A percentile compares a stretch with the other conserved stretches of the same genome.
These are phyloP conservation scores for Hericium coralloides DNA, from an alignment of 768 basidiomycete genomes.

Conservation along the genomic window DNA sequence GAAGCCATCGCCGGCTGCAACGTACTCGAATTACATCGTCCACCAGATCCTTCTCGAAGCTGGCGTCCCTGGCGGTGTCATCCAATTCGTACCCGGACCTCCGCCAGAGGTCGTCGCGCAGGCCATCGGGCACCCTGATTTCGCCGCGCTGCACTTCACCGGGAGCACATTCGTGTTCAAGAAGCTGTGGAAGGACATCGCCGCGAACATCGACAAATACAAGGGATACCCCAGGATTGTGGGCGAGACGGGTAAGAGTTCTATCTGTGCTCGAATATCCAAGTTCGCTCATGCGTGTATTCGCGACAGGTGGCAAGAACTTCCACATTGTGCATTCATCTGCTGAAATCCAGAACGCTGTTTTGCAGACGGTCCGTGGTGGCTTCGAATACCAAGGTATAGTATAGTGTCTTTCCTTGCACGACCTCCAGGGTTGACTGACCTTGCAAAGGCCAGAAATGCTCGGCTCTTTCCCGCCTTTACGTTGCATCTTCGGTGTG, in stretches of 20 bases:
- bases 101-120: slow-evolving; percentile 80
- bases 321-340: slow-evolving; percentile 89
- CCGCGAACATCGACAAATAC: slow-evolving; percentile 80
- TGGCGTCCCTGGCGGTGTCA: slow-evolving; percentile 87
- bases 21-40: slow-evolving; percentile 90
- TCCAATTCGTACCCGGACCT: slow-evolving; percentile 93
- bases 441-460: slow-evolving; percentile 71
- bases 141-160: slow-evolving; percentile 92
- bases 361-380: slow-evolving; percentile 74
- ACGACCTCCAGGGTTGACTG: neutral
- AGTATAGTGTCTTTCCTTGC: neutral
- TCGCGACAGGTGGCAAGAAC: slow-evolving; percentile 76
- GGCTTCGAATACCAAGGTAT: slow-evolving; percentile 94
- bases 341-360: slow-evolving; percentile 87
- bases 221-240: slow-evolving; percentile 89
- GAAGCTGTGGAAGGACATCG: slow-evolving; percentile 94
- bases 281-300: neutral
- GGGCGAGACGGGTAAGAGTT: slow-evolving; percentile 72
- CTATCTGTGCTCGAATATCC: neutral
- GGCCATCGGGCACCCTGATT: slow-evolving; percentile 67
- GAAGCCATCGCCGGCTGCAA: slow-evolving; percentile 96
- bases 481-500: slow-evolving; percentile 88
- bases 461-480: slow-evolving; percentile 84
- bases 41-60: slow-evolving; percentile 91
- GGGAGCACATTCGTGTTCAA: slow-evolving; percentile 94